Base-by-base conservation (phyloP, 2,329 filamentous ascomycete genomes). In the Aspergillus terreus region DNA sequence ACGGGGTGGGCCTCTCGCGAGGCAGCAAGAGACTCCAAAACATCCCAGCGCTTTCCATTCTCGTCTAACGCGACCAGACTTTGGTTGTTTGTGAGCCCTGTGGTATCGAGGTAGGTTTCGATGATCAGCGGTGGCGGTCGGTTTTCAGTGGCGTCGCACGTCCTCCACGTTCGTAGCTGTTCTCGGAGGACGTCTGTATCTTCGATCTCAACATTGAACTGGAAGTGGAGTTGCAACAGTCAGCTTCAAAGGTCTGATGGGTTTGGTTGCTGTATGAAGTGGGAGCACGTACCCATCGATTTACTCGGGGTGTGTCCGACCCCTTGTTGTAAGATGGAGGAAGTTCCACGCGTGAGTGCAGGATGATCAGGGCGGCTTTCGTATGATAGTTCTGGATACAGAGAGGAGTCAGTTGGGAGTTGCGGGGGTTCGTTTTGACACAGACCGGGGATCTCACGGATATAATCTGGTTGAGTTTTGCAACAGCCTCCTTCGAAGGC, bases 201-300 rank as follows among this genome's bases (percentile, higher is more conserved):
- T 62, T 95, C 88, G 42, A 96, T 86, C 60, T 96, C 88, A 61
- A 96, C 85, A 76, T 96, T 95, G 74, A 96, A 99, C 94, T 97
- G 64, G n/a, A 27, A n/a, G 6, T 4, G 14, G 10, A 44, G 25
- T 19, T 17, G 38, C 38, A 15, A 30, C 36, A 49, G 49, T 49
- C 15, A 51, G 21, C 32, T 32, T 17, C 25, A 15, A 15, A 21
- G 35, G 35, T n/a, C 35, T n/a, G 12, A 38, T 38, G 15, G 35
- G 35, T n/a, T 17, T 6, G 35, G 14, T 42, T 21, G 4, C 19
- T 17, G 11, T 2, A 12, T 21, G 2, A 10, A 19, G 19, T 19
- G 25, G n/a, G 38, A 21, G 32, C 15, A 77, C 86, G 56, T 81
- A 92, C 90, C 90, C 90, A 95, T 83, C 89, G 90, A 68, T 94